These are phyloP conservation scores for Picea abies DNA, from an alignment of 83 land plant genomes.

Conservation along the genomic window DNA sequence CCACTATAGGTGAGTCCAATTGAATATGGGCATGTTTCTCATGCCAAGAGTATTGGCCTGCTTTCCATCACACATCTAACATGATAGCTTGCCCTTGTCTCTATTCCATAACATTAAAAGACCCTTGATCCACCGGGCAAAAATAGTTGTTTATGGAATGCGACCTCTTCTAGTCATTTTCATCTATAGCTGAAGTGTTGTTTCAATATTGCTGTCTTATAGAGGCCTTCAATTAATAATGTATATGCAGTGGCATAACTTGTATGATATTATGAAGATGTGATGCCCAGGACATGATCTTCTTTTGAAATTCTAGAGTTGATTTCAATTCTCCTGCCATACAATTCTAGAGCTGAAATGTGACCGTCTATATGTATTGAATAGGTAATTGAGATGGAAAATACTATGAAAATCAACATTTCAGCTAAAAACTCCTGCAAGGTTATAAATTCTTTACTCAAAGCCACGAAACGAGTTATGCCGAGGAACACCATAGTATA, in stretches of 20 bases:
- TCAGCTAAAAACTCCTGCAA: conserved; percentile 49
- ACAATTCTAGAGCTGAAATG: conserved; percentile 49
- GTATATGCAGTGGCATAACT: conserved; percentile 11
- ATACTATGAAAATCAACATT: conserved; percentile 21
- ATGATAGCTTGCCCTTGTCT: conserved; percentile 30
- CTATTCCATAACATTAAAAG: conserved; percentile 39
- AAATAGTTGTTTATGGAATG: conserved; percentile 32
- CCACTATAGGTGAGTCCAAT: too few species aligned
- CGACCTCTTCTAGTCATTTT: conserved; percentile 40
- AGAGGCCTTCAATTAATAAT: conserved; percentile 54
- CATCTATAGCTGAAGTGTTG: conserved; percentile 55
- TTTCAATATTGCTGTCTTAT: conserved; percentile 37
- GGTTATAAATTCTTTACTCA: conserved; percentile 39
- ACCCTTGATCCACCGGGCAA: conserved; percentile 51
- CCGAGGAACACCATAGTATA: conserved; percentile 27
- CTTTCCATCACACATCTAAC: too few species aligned
- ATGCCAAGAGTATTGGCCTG: too few species aligned
- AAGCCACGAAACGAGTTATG: conserved; percentile 41
- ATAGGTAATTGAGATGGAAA: conserved; percentile 46
- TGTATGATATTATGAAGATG: conserved; percentile 5
- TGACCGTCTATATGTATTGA: conserved; percentile 44
- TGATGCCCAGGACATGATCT: conserved; percentile 25
- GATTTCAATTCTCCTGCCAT: too few species aligned
- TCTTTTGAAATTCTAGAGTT: conserved; percentile 19
- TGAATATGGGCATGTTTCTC: too few species aligned